Conservation (phyloP, 2,329 filamentous ascomycete genomes). For the Zarea fungicola region DNA sequence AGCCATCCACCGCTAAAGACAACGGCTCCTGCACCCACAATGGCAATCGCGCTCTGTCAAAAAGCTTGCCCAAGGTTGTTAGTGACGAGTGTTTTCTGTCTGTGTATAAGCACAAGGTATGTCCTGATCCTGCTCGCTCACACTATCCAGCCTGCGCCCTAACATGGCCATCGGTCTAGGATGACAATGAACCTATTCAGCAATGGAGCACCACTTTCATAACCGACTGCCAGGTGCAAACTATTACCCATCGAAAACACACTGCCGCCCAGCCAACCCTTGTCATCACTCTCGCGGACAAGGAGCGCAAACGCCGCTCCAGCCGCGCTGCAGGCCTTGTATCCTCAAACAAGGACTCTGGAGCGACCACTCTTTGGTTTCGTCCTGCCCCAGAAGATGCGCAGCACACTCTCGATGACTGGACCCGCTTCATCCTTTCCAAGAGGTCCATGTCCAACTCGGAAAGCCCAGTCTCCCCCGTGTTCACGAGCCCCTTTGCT, state of each 20-base stretch:
- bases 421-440: constrained; percentile 49
- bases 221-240: constrained; percentile 54
- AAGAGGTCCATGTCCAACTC: constrained; percentile 41
- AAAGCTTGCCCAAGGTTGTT: constrained; percentile 27
- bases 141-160: background rate
- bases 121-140: constrained; percentile 4
- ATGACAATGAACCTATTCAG: constrained; percentile 49
- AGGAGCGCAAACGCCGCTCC: constrained; percentile 58
- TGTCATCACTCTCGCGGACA: constrained; percentile 53
- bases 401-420: constrained; percentile 50
- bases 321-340: constrained; percentile 56
- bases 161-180: constrained; percentile 29
- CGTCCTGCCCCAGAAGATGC: constrained; percentile 49
- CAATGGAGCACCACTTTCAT: constrained; percentile 49
- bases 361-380: constrained; percentile 50
- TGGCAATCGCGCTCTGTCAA: constrained; percentile 32
- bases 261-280: constrained; percentile 55
- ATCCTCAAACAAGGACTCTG: constrained; percentile 43
- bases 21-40: constrained; percentile 25
- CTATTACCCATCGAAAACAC: constrained; percentile 57
- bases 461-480: constrained; percentile 49
- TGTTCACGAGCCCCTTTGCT: constrained; percentile 50
- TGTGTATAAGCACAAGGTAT: constrained; percentile 53
- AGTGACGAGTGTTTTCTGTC: constrained; percentile 44
- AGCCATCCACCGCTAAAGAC: constrained; percentile 28